Evolutionary conservation across 129 eudicot genomes (phyloP), one percentile per base, ranked within the genome.

Genomic region (Smallanthus sonchifolius): DNA sequence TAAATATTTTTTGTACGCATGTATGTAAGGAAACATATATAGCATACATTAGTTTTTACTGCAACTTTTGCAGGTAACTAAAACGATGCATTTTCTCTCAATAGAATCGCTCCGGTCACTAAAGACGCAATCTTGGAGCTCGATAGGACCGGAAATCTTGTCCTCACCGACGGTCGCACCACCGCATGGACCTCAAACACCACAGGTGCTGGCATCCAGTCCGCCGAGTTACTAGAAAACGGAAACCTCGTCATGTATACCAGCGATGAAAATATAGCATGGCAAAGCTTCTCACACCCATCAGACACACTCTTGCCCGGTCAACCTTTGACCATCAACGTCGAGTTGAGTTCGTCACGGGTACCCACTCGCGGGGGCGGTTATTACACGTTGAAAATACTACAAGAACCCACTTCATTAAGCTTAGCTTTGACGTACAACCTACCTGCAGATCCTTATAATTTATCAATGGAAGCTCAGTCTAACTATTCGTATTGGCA

Each of bases 301-400:
- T 90, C 97, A 0, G 97, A 94, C 81, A 94, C 99, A 2, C 93
- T 91, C 74, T 80, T 94, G 37, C 97, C 97, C 2, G 99, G 99
- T 57, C 99, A 94, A 64, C 89, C 99, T 52, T 81, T 94, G 64
- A 86, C 89, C 7, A 91, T 51, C 44, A 78, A 89, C 19, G 85
- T 72, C 5, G 96, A 91, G 86, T 78, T 91, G 70, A 86, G 86
- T 28, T 94, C 99, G 0, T 83, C 96, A 14, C 74, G 75, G 14
- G 81, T 88, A 14, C 87, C 95, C 10, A 59, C 86, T 17, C 85
- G 80, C 14, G 96, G 85, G 9, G 96, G 87, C 7, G 97, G 93
- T 45, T 91, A 88, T 75, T 94, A 90, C 87, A 80, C 97, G 6
- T 80, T 94, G 39, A 94, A 94, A 78, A 94, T 91, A 96, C 75